Evolutionary conservation across 805 yeast species (phyloP).

Genomic region (Cyberlindnera suaveolens): DNA sequence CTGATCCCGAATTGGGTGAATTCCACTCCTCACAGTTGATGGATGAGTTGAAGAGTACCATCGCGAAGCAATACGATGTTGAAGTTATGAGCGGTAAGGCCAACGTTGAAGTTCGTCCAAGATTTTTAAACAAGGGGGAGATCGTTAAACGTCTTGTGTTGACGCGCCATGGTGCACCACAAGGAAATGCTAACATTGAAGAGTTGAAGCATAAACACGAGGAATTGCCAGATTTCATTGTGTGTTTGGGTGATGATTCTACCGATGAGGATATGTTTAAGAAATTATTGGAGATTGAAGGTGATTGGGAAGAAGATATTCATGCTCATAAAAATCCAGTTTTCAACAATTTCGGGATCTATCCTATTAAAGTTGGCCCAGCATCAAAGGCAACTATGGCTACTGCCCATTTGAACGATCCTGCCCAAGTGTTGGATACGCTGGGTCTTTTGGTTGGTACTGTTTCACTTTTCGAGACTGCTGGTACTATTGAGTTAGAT

Average conservation of each 20-base stretch:
- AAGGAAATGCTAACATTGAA: constrained; percentile 28
- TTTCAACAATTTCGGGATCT: constrained; percentile 53
- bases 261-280: constrained; percentile 98
- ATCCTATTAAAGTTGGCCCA: constrained; percentile 89
- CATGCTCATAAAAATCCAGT: constrained; percentile 18
- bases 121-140: constrained; percentile 93
- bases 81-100: constrained; percentile 98
- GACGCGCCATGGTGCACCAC: constrained; percentile 53
- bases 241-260: constrained; percentile 92
- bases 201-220: constrained; percentile 31
- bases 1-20: constrained; percentile 90
- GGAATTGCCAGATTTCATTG: constrained; percentile 70
- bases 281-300: constrained; percentile 61
- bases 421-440: constrained; percentile 78
- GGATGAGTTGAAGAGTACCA: constrained; percentile 51
- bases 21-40: constrained; percentile 77
- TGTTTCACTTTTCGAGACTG: constrained; percentile 70
- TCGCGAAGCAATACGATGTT: constrained; percentile 65
- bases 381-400: constrained; percentile 84
- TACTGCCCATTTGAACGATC: constrained; percentile 77
- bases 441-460: constrained; percentile 75
- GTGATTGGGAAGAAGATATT: constrained; percentile 37
- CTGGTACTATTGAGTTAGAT: constrained; percentile 69
- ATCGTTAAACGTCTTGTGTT: constrained; percentile 77
- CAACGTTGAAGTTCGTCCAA: constrained; percentile 94